Evolutionary conservation across 2,329 filamentous ascomycete genomes (phyloP).

Genomic region (Dendrostoma leiphaemia): DNA sequence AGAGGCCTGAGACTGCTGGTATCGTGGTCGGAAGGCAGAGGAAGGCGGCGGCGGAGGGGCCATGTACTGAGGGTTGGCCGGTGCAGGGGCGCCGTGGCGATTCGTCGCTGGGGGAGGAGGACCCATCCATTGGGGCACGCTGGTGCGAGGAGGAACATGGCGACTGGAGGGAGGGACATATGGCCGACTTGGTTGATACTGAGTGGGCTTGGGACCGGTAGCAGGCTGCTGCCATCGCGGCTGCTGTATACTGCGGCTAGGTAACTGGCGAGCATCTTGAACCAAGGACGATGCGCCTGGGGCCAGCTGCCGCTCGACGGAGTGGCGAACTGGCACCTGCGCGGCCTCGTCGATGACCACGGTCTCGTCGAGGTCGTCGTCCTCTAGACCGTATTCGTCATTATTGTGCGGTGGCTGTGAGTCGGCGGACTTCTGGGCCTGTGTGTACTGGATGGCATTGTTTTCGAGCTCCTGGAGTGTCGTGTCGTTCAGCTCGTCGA

Average conservation of each 20-base stretch:
- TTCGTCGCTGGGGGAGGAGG: slow-evolving; percentile 28
- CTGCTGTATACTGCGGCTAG: slow-evolving; percentile 8
- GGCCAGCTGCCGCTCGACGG: slow-evolving; percentile 35
- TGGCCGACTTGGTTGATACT: not conserved
- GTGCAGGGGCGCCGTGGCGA: slow-evolving; percentile 14
- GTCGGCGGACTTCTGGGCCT: slow-evolving; percentile 36
- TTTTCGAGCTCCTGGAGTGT: slow-evolving; percentile 62
- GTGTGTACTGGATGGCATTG: slow-evolving; percentile 60
- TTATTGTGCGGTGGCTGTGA: slow-evolving; percentile 27
- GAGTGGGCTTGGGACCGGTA: slow-evolving; percentile 12
- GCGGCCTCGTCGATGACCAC: slow-evolving; percentile 49
- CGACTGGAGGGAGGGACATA: slow-evolving; percentile 14
- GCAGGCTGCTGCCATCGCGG: slow-evolving; percentile 16
- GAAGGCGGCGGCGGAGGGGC: slow-evolving; percentile 26
- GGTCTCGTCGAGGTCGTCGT: slow-evolving; percentile 58
- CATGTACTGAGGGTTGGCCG: slow-evolving; percentile 19
- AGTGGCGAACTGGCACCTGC: slow-evolving; percentile 36
- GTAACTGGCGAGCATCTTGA: slow-evolving; percentile 5
- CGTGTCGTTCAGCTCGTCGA: slow-evolving; percentile 59
- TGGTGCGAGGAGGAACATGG: slow-evolving; percentile 25
- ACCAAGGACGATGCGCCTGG: slow-evolving; percentile 26
- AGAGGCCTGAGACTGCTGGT: slow-evolving; percentile 28
- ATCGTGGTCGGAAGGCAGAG: slow-evolving; percentile 24
- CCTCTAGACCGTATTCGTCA: slow-evolving; percentile 45
- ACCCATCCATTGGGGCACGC: slow-evolving; percentile 40